A percentile compares a stretch with the other conserved stretches of the same genome.
Evolutionary conservation across 495 filamentous ascomycete species (phyloP).

Genomic region (Penicillium riverlandense): DNA sequence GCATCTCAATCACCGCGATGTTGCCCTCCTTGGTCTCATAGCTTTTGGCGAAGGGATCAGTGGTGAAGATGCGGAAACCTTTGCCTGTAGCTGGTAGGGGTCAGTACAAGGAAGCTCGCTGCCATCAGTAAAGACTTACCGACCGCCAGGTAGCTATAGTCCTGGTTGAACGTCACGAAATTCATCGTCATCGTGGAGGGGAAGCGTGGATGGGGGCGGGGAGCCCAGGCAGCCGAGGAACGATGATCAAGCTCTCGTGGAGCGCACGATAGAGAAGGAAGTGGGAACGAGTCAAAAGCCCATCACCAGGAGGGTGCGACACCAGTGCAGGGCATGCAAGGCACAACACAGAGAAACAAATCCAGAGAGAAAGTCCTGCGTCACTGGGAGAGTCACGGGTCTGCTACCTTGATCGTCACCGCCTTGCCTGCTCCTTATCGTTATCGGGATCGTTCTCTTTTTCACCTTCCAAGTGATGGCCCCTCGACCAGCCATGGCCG

Average conservation of each 20-base stretch:
- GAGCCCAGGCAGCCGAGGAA: background rate
- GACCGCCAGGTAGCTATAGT: slow-evolving; percentile 92
- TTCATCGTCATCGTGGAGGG: slow-evolving; percentile 65
- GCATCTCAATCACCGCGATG: slow-evolving; percentile 93
- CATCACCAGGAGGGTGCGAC: slow-evolving; percentile 6
- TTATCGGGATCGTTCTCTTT: background rate
- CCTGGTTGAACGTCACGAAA: slow-evolving; percentile 98
- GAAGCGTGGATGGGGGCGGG: background rate
- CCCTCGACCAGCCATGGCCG: slow-evolving; percentile 12
- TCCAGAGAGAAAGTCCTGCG: slow-evolving; percentile 14
- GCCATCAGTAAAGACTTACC: slow-evolving; percentile 44
- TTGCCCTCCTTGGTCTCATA: slow-evolving; percentile 90
- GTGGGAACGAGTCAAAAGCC: too few species aligned
- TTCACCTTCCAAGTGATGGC: background rate
- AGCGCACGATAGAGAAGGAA: too few species aligned
- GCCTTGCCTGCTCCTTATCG: slow-evolving; percentile 17
- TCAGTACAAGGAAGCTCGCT: slow-evolving; percentile 17
- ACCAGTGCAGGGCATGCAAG: background rate
- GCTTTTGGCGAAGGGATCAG: slow-evolving; percentile 88
- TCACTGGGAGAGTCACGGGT: slow-evolving; percentile 29
- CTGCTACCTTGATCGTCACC: slow-evolving; percentile 25
- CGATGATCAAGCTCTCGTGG: slow-evolving; percentile 14
- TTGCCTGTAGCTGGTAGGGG: slow-evolving; percentile 63
- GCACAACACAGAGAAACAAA: slow-evolving; percentile 13
- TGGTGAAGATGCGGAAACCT: slow-evolving; percentile 93